A percentile compares a stretch with the other conserved stretches of the same genome.
Evolutionary conservation across 768 basidiomycete genomes (phyloP).

Genomic region (Kwoniella sp.): DNA sequence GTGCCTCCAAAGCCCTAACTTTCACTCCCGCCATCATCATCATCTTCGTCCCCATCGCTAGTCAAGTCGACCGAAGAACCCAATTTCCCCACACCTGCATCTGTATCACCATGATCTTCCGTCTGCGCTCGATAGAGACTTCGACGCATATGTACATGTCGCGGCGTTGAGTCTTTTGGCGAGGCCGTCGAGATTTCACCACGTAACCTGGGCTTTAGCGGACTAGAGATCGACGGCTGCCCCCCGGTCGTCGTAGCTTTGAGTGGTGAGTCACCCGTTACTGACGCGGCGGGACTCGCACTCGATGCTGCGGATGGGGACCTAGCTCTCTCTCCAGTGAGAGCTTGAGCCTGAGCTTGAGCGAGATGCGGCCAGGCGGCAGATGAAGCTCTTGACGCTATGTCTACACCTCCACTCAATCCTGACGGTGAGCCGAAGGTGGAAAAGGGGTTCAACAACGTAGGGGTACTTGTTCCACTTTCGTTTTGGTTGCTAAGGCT

Average conservation of each 20-base stretch:
- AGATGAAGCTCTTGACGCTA: slow-evolving; percentile 1
- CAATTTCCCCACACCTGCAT: neutral
- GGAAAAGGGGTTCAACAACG: neutral
- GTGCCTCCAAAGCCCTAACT: too few species aligned
- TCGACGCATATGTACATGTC: neutral
- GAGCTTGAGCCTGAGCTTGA: neutral
- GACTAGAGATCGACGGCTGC: neutral
- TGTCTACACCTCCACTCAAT: neutral
- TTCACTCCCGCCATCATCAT: too few species aligned
- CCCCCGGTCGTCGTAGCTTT: neutral
- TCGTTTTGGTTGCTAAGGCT: neutral
- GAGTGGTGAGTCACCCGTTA: neutral
- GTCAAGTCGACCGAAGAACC: neutral
- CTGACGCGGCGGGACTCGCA: neutral
- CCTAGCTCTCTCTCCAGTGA: neutral
- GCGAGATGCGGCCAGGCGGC: slow-evolving; percentile 5
- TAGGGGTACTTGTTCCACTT: neutral
- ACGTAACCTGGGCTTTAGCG: neutral
- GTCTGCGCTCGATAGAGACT: neutral
- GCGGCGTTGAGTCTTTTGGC: neutral
- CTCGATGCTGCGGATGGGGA: neutral
- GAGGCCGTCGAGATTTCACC: too few species aligned
- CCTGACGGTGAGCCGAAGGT: neutral
- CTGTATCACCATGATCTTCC: neutral
- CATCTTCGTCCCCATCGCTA: slow-evolving; percentile 1